Percentiles rank a stretch among this genome's conserved stretches.
Evolutionary conservation across 2,329 filamentous ascomycete genomes (phyloP).

Genomic region (Aspergillus quadricinctus): DNA sequence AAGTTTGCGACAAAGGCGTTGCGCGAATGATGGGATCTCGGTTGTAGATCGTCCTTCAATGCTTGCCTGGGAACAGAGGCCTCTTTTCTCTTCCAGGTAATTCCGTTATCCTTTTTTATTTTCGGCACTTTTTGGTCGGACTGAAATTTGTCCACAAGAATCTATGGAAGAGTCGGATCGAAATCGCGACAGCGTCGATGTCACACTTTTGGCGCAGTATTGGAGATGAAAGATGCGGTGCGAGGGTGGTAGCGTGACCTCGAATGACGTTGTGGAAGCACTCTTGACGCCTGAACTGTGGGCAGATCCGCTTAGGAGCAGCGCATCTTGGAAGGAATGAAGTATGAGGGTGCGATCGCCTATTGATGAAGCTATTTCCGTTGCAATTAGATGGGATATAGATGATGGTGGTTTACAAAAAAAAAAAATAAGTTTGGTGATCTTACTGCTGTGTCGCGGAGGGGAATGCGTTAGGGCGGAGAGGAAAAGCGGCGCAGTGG

Average conservation of each 20-base stretch:
- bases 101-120: conserved; percentile 8
- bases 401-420: conserved; percentile 5
- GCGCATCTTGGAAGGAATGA: conserved; percentile 20
- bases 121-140: conserved; percentile 4
- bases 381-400: conserved; percentile 8
- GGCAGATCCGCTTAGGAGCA: conserved; percentile 25
- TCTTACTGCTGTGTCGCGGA: conserved; percentile 3
- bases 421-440: neutral
- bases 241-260: conserved; percentile 28
- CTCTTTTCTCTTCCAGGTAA: neutral
- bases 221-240: conserved; percentile 12
- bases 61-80: neutral
- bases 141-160: conserved; percentile 6
- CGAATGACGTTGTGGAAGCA: conserved; percentile 28
- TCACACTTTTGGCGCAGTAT: conserved; percentile 14
- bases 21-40: conserved; percentile 12
- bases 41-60: conserved; percentile 1
- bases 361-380: neutral
- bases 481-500: conserved; percentile 17
- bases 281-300: conserved; percentile 20
- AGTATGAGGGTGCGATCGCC: conserved; percentile 5
- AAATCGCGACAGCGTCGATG: conserved; percentile 6
- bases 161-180: conserved; percentile 11
- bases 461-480: conserved; percentile 6
- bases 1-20: conserved; percentile 10